phyloP scores from a whole-genome alignment of 140 eudicot genomes.

The Cichorium intybus region DNA sequence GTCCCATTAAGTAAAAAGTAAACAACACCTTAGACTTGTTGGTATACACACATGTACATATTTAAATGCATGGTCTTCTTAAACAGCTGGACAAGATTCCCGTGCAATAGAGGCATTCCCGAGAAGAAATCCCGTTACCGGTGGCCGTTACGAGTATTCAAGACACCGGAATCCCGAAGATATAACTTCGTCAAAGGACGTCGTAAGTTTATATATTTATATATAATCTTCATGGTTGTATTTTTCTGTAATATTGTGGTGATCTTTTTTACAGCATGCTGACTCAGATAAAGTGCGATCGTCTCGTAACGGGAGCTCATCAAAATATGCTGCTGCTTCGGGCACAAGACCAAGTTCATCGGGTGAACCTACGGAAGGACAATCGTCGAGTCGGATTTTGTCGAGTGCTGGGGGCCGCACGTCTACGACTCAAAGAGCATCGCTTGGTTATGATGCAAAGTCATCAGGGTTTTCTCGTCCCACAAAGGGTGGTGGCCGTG shows the following conservation, averaged over 20 bases:
- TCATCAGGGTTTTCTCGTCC: slow-evolving; percentile 57
- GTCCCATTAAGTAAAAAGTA: too few species aligned
- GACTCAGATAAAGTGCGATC: slow-evolving; percentile 62
- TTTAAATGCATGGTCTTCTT: background rate
- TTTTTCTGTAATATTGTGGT: background rate
- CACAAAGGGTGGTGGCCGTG: slow-evolving; percentile 63
- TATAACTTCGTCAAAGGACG: slow-evolving; percentile 77
- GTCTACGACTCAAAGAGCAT: slow-evolving; percentile 60
- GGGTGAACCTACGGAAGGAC: slow-evolving; percentile 62
- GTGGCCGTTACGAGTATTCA: slow-evolving; percentile 58
- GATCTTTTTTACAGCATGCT: slow-evolving; percentile 45
- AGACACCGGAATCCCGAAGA: slow-evolving; percentile 68
- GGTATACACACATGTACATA: background rate
- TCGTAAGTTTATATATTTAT: slow-evolving; percentile 44
- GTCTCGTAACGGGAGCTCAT: slow-evolving; percentile 68
- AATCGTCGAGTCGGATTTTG: slow-evolving; percentile 42
- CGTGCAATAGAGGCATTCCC: slow-evolving; percentile 85
- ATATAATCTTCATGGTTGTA: background rate
- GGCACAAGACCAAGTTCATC: slow-evolving; percentile 67
- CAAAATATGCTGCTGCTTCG: slow-evolving; percentile 51
- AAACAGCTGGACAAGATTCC: slow-evolving; percentile 70
- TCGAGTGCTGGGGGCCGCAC: slow-evolving; percentile 59
- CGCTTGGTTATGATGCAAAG: slow-evolving; percentile 50
- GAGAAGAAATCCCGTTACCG: slow-evolving; percentile 59
- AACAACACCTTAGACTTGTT: background rate